Base-by-base conservation (phyloP, 2,329 filamentous ascomycete species). In the Colletotrichum trifolii region DNA sequence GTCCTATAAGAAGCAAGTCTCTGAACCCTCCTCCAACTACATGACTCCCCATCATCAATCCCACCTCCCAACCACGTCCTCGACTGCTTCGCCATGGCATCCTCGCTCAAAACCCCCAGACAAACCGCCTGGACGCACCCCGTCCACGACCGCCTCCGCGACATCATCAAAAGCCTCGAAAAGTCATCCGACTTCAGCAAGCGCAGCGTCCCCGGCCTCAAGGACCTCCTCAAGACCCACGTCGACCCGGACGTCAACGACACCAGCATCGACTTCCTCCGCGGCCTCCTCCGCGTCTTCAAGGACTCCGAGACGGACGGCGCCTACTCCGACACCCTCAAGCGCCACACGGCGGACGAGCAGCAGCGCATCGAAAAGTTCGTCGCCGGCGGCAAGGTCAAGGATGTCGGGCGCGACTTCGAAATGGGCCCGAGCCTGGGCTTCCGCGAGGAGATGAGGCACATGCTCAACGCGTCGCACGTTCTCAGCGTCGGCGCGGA, bases 271-370 rank as follows among this genome's bases (percentile, higher is more conserved):
- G 42, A 50, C 2, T 67, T 67, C 48, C 60, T 66, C 25, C 60
- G 65, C 33, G 60, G 67, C 15, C 54, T 69, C n/a, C 61, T 69
- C 12, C 45, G 40, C 42, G 54, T 66, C 36, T 69, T 69, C 52
- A 57, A 62, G 35, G 65, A 69, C 33, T 60, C 67, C 11, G 17
- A 56, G 56, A 47, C 13, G 8, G 67, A 69, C 43, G 45, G 39
- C 42, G 46, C 64, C 15, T 67, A 69, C 49, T 53, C 57, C 12
- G 35, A 54, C 4, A 52, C 60, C 13, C 33, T 69, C 42, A 34
- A 40, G 13, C 53, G 56, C 34, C 54, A 65, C 33, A 47, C 35
- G 6, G 54, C 40, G 5, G 60, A 67, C 47, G 67, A 67, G 12
- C 60, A 64, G 43, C 49, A 43, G n/a, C 47, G 54, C 3, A 42